phyloP scores from a whole-genome alignment of 306 rosid genomes.

The Benincasa hispida region DNA sequence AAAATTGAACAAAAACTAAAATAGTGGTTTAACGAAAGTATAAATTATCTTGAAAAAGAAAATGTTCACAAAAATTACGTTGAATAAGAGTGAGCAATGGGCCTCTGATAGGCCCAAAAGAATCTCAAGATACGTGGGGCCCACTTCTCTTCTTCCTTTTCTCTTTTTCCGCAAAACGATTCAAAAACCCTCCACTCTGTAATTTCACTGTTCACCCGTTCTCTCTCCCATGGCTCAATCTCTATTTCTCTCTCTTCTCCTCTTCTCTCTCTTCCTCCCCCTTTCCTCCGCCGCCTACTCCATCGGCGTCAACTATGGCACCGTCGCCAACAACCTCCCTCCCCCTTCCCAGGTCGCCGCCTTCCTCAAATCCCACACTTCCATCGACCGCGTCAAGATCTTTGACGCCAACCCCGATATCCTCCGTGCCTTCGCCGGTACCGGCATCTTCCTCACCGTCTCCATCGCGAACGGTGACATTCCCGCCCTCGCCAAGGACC shows the following conservation, averaged over 20 bases:
- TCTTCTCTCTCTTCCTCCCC: slow-evolving; percentile 3
- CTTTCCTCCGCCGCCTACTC: slow-evolving; percentile 15
- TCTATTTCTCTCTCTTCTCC: background rate
- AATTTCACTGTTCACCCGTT: background rate
- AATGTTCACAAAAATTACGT: too few species aligned
- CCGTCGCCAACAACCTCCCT: slow-evolving; percentile 68
- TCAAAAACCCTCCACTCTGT: background rate
- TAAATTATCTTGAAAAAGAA: too few species aligned
- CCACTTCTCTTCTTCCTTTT: background rate
- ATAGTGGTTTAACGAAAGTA: too few species aligned
- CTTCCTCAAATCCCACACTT: slow-evolving; percentile 65
- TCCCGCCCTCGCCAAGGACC: slow-evolving; percentile 40
- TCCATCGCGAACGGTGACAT: slow-evolving; percentile 52
- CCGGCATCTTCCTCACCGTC: slow-evolving; percentile 49
- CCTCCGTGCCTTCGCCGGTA: slow-evolving; percentile 51
- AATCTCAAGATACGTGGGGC: background rate
- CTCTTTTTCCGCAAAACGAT: background rate
- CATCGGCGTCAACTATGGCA: slow-evolving; percentile 88
- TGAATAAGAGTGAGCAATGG: background rate
- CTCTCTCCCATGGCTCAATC: slow-evolving; percentile 20
- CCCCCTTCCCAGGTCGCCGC: slow-evolving; percentile 44
- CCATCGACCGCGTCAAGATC: slow-evolving; percentile 54
- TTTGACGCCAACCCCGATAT: slow-evolving; percentile 60
- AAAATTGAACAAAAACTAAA: too few species aligned
- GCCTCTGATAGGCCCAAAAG: background rate